Evolutionary conservation across 73 alveolate genomes (phyloP).

Genomic region (Tetrahymena thermophila): DNA sequence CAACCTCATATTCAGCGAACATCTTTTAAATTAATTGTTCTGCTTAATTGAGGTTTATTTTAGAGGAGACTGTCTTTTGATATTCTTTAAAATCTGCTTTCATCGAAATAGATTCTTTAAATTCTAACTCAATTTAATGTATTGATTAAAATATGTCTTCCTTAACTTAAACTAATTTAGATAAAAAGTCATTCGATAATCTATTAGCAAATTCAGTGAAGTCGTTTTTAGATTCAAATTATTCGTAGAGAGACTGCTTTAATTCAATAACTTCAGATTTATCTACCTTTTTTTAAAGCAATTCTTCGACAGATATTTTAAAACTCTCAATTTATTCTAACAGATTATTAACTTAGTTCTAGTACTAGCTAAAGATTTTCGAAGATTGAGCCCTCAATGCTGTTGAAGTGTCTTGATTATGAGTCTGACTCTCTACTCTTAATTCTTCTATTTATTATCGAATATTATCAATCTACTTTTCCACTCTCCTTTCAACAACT

Average conservation of each 20-base stretch:
- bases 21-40: not conserved
- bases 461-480: not conserved
- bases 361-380: not conserved
- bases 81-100: not conserved
- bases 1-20: not conserved
- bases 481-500: not conserved
- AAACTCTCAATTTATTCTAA: not conserved
- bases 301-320: not conserved
- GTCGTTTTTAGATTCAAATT: not conserved
- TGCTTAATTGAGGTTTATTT: not conserved
- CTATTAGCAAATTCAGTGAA: not conserved
- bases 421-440: not conserved
- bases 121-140: not conserved
- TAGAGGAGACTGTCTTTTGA: not conserved
- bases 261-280: not conserved
- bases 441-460: not conserved
- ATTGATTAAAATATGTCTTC: not conserved
- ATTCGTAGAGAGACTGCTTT: not conserved
- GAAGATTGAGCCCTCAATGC: not conserved
- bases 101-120: not conserved
- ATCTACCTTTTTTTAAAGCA: not conserved
- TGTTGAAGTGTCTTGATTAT: not conserved
- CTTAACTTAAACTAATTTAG: not conserved
- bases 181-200: not conserved
- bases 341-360: not conserved